Conservation (phyloP, 805 yeast genomes). For the Myxozyma kluyveri region DNA sequence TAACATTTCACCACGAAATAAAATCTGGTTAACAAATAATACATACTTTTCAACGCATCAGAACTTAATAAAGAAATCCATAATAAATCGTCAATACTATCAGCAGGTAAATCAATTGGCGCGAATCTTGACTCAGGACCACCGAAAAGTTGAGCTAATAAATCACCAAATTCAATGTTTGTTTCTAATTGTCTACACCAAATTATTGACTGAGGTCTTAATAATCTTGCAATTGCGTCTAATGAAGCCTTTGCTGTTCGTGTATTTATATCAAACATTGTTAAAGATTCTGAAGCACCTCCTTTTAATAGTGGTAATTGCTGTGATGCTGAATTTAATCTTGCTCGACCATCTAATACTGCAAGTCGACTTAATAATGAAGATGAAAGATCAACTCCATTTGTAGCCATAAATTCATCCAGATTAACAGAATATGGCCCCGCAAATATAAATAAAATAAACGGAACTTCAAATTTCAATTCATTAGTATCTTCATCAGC, state of each 20-base stretch:
- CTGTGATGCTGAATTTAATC: constrained; percentile 19
- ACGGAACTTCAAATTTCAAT: background rate
- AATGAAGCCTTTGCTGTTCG: constrained; percentile 11
- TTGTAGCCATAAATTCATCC: constrained; percentile 9
- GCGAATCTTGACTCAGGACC: constrained; percentile 18
- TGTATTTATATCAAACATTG: constrained; percentile 20
- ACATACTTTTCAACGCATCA: constrained; percentile 14
- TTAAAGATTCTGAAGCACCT: constrained; percentile 8
- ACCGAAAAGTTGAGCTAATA: constrained; percentile 15
- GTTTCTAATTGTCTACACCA: constrained; percentile 26
- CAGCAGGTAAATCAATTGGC: constrained; percentile 26
- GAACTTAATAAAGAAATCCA: constrained; percentile 20
- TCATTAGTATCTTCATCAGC: background rate
- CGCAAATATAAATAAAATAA: constrained; percentile 18
- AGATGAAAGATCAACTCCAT: constrained; percentile 8
- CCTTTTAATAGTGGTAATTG: constrained; percentile 2
- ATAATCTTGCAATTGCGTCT: constrained; percentile 11
- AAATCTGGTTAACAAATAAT: no score
- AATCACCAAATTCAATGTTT: constrained; percentile 10
- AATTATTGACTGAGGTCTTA: constrained; percentile 18
- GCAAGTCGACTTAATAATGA: background rate
- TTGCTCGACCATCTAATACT: constrained; percentile 25
- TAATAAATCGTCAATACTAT: constrained; percentile 11
- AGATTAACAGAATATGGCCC: constrained; percentile 25
- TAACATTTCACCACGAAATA: background rate